Conservation (phyloP, 495 filamentous ascomycete species). For the Talaromyces ruber region DNA sequence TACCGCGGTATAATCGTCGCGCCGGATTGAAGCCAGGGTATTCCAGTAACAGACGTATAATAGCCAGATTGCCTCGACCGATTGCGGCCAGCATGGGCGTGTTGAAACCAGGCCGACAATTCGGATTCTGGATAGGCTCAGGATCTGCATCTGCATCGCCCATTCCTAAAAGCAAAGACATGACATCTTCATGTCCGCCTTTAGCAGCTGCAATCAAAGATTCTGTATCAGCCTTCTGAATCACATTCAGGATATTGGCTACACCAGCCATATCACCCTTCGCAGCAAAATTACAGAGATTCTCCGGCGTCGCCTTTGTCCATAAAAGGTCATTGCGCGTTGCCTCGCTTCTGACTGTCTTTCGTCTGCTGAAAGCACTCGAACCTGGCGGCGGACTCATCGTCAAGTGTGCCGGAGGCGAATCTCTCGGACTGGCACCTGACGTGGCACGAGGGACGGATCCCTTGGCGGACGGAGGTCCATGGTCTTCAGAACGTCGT, state of each 20-base stretch:
- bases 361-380: slow-evolving; percentile 32
- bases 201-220: slow-evolving; percentile 85
- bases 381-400: slow-evolving; percentile 39
- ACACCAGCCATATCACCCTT: slow-evolving; percentile 78
- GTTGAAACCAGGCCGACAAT: slow-evolving; percentile 47
- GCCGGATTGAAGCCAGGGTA: slow-evolving; percentile 75
- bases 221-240: slow-evolving; percentile 69
- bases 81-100: slow-evolving; percentile 95
- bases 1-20: slow-evolving; percentile 52
- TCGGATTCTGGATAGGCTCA: slow-evolving; percentile 39
- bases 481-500: slow-evolving; percentile 56
- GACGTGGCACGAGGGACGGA: slow-evolving; percentile 57
- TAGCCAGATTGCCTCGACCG: slow-evolving; percentile 76
- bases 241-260: slow-evolving; percentile 67
- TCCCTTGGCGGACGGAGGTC: slow-evolving; percentile 38
- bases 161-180: slow-evolving; percentile 77
- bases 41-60: slow-evolving; percentile 70
- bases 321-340: slow-evolving; percentile 55
- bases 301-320: slow-evolving; percentile 56
- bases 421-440: slow-evolving; percentile 59
- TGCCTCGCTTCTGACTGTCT: slow-evolving; percentile 48
- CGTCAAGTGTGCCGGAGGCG: slow-evolving; percentile 38
- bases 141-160: slow-evolving; percentile 76
- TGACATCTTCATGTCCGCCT: slow-evolving; percentile 79
- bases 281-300: slow-evolving; percentile 69